phyloP scores from a whole-genome alignment of 2,329 filamentous ascomycete species.

The Coniosporium tulheliwenetii region DNA sequence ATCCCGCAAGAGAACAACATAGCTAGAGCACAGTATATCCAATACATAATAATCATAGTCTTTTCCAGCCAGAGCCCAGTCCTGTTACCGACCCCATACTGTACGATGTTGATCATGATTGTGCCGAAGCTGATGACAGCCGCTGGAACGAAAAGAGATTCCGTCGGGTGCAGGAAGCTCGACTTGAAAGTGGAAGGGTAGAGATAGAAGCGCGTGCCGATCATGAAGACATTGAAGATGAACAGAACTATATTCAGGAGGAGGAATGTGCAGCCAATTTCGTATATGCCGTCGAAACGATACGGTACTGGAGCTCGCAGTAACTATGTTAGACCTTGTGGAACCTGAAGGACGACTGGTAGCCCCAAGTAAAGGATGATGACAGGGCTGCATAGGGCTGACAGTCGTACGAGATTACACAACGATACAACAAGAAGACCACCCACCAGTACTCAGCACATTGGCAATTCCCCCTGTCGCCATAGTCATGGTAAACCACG shows the following conservation, averaged over 20 bases:
- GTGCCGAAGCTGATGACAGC: slow-evolving; percentile 50
- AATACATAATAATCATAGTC: slow-evolving; percentile 53
- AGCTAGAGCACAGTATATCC: slow-evolving; percentile 57
- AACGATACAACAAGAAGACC: not conserved
- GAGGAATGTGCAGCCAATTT: slow-evolving; percentile 32
- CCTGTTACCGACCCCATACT: slow-evolving; percentile 46
- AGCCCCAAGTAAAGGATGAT: not conserved
- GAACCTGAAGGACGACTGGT: too few relatives aligned
- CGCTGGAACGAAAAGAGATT: slow-evolving; percentile 63
- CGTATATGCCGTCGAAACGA: slow-evolving; percentile 27
- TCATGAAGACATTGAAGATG: slow-evolving; percentile 52
- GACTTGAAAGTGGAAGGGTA: slow-evolving; percentile 54
- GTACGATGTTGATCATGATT: slow-evolving; percentile 50
- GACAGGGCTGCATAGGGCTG: not conserved
- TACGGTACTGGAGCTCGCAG: too few relatives aligned
- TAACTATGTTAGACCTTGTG: too few relatives aligned
- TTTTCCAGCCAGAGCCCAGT: slow-evolving; percentile 39
- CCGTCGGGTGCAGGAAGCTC: slow-evolving; percentile 61
- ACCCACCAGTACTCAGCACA: slow-evolving; percentile 39
- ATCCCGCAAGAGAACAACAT: slow-evolving; percentile 52
- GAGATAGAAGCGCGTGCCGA: slow-evolving; percentile 52
- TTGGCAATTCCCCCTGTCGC: slow-evolving; percentile 45
- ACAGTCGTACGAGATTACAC: too few relatives aligned
- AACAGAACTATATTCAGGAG: slow-evolving; percentile 41
- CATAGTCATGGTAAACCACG: slow-evolving; percentile 61